These are phyloP conservation scores for Entoloma clypeatum DNA, from an alignment of 1,284 basidiomycete species.

Conservation along the genomic window DNA sequence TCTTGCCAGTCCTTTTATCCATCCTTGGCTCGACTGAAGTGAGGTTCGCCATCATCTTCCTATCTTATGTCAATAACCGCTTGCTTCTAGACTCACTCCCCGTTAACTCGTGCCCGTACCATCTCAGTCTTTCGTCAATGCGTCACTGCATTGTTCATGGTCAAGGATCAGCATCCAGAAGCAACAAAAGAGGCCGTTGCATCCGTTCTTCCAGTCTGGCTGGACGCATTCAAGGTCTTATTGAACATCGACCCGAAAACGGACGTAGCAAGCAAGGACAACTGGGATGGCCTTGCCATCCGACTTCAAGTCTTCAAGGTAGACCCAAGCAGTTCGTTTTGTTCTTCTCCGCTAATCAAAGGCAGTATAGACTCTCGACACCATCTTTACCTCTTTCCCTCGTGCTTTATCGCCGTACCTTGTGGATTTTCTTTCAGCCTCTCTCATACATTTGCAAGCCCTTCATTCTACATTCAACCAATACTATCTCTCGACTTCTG, in stretches of 20 bases:
- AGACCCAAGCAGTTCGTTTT: background rate
- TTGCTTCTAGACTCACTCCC: conserved; percentile 56
- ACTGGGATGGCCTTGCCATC: conserved; percentile 78
- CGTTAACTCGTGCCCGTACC: conserved; percentile 79
- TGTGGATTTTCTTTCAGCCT: conserved; percentile 54
- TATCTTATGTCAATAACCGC: conserved; percentile 2
- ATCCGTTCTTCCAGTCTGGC: conserved; percentile 84
- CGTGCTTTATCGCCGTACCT: conserved; percentile 60
- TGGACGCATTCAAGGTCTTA: conserved; percentile 79
- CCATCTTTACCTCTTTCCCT: conserved; percentile 75
- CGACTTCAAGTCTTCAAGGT: conserved; percentile 81
- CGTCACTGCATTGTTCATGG: conserved; percentile 87
- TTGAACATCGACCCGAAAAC: conserved; percentile 60
- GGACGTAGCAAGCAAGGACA: conserved; percentile 53
- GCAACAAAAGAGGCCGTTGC: conserved; percentile 81
- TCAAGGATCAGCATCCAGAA: conserved; percentile 87
- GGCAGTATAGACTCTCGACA: conserved; percentile 61
- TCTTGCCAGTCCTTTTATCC: conserved; percentile 81
- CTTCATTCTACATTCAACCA: conserved; percentile 65
- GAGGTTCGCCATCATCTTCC: conserved; percentile 19
- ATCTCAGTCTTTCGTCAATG: conserved; percentile 91
- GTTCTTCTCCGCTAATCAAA: conserved; percentile 10
- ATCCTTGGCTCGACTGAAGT: conserved; percentile 79
- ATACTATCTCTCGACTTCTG: conserved; percentile 63
- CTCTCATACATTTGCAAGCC: conserved; percentile 62